These are phyloP conservation scores for Penicillium sp. DNA, from an alignment of 2,329 filamentous ascomycete genomes.

Conservation along the genomic window DNA sequence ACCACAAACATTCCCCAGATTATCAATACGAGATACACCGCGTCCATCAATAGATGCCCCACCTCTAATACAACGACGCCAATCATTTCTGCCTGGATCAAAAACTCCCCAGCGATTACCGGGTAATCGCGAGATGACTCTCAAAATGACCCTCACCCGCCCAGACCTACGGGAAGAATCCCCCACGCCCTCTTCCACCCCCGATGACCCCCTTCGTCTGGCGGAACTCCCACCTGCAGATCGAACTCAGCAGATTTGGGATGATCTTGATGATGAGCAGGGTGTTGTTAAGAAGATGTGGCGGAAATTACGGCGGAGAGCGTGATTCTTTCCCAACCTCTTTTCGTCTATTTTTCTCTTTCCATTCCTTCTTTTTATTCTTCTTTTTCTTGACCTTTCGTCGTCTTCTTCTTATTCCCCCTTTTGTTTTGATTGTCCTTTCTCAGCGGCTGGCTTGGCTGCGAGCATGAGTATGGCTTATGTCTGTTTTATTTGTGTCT, in stretches of 20 bases:
- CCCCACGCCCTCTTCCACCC: constrained; percentile 50
- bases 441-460: no score
- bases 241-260: constrained; percentile 47
- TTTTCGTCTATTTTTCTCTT: not conserved
- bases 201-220: constrained; percentile 65
- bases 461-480: no score
- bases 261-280: constrained; percentile 44
- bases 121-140: constrained; percentile 83
- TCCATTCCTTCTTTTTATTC: not conserved
- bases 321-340: constrained; percentile 5
- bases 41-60: constrained; percentile 19
- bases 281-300: constrained; percentile 50
- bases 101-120: constrained; percentile 56
- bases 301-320: constrained; percentile 44
- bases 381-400: no score
- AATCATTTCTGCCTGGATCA: constrained; percentile 24
- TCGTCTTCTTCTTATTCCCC: no score
- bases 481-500: no score
- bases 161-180: constrained; percentile 71
- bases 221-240: constrained; percentile 55
- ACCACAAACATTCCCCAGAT: not conserved
- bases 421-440: no score
- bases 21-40: constrained; percentile 11
- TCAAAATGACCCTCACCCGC: constrained; percentile 92
- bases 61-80: constrained; percentile 19